Evolutionary conservation across 1,284 basidiomycete species (phyloP).

Genomic region (Ustilago xerochloae): DNA sequence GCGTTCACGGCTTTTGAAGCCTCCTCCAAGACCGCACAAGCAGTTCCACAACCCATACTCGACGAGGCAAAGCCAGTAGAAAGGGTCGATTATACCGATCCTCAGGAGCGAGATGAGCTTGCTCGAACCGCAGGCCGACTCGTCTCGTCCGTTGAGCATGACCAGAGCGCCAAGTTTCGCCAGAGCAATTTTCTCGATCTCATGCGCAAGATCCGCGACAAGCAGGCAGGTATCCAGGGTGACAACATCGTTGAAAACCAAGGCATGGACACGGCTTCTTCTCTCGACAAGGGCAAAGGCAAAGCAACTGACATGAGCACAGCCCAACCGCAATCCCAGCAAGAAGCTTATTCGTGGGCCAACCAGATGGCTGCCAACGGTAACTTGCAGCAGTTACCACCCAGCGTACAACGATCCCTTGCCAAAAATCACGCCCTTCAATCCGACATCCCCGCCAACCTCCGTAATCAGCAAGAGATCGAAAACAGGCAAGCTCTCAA

Average conservation of each 20-base stretch:
- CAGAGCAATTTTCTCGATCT: constrained; percentile 87
- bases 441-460: constrained; percentile 8
- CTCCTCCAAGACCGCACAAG: constrained; percentile 19
- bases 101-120: constrained; percentile 64
- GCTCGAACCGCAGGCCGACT: constrained; percentile 68
- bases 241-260: constrained; percentile 76
- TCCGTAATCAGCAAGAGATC: constrained; percentile 27
- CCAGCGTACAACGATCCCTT: constrained; percentile 33
- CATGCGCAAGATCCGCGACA: constrained; percentile 85
- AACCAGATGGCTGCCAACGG: constrained; percentile 43
- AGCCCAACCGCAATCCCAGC: constrained; percentile 32
- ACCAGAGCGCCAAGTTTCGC: constrained; percentile 83
- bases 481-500: constrained; percentile 46
- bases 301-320: constrained; percentile 29
- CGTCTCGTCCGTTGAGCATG: constrained; percentile 70
- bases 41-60: not conserved
- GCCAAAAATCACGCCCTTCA: constrained; percentile 16
- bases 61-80: constrained; percentile 14
- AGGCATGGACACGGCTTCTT: constrained; percentile 1
- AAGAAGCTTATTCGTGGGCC: constrained; percentile 47
- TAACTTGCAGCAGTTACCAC: constrained; percentile 28
- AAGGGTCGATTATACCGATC: constrained; percentile 31
- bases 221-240: constrained; percentile 83
- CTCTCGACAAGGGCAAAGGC: constrained; percentile 50
- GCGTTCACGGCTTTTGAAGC: constrained; percentile 59